Percentiles rank a stretch among this genome's conserved stretches.
phyloP scores from a whole-genome alignment of 108 stramenopile species.

The Schizochytrium sp. region DNA sequence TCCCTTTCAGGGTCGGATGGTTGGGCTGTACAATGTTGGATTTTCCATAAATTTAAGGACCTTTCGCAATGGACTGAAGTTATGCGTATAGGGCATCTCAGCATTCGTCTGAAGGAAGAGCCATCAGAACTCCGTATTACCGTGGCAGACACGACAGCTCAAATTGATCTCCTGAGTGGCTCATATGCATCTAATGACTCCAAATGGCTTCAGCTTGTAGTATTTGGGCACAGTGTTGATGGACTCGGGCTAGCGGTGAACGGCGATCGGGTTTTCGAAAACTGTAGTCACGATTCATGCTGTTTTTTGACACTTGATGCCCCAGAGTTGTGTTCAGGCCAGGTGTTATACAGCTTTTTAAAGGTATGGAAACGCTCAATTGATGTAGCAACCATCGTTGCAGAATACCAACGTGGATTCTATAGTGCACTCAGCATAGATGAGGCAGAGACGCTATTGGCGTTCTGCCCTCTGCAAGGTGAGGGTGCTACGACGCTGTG shows the following conservation, averaged over 20 bases:
- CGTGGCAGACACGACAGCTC: neutral
- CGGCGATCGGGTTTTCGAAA: neutral
- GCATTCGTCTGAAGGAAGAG: neutral
- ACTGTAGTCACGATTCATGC: neutral
- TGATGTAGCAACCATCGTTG: slow-evolving; percentile 2
- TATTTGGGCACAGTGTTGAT: neutral
- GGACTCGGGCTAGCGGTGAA: neutral
- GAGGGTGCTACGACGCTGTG: neutral
- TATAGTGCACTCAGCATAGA: neutral
- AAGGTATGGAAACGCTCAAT: slow-evolving; percentile 26
- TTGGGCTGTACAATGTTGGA: neutral
- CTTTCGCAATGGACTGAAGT: neutral
- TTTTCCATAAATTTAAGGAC: neutral
- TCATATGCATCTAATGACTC: neutral
- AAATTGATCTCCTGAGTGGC: neutral
- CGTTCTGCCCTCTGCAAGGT: slow-evolving; percentile 51
- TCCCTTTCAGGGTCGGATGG: neutral
- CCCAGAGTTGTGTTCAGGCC: neutral
- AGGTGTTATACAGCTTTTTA: neutral
- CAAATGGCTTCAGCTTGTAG: neutral
- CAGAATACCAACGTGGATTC: slow-evolving; percentile 17
- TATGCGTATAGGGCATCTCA: neutral
- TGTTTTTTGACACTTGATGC: neutral
- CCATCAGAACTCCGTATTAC: neutral
- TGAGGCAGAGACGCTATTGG: neutral